phyloP scores from a whole-genome alignment of 2,329 filamentous ascomycete genomes.

The Fusarium albosuccineum region DNA sequence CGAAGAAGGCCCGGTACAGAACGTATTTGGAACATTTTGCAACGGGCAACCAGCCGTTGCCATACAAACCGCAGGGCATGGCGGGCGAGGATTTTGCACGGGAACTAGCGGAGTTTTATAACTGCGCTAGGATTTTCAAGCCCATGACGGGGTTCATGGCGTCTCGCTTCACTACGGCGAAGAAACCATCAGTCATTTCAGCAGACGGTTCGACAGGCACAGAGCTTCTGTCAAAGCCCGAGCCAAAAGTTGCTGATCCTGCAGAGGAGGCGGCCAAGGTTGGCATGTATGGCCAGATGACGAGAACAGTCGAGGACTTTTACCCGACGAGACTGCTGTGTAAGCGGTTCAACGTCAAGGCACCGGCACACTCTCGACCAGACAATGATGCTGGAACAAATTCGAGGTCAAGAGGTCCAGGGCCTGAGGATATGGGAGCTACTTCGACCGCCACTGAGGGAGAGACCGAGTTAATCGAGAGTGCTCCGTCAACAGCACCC shows the following conservation, averaged over 20 bases:
- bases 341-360: constrained; percentile 91
- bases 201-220: constrained; percentile 23
- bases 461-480: constrained; percentile 34
- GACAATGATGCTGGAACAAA: constrained; percentile 56
- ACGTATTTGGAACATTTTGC: constrained; percentile 84
- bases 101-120: constrained; percentile 82
- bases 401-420: constrained; percentile 27
- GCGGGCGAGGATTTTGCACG: constrained; percentile 80
- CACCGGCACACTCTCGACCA: constrained; percentile 75
- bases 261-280: constrained; percentile 88
- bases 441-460: constrained; percentile 11
- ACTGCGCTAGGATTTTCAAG: constrained; percentile 80
- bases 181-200: constrained; percentile 55
- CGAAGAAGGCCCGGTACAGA: constrained; percentile 84
- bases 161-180: constrained; percentile 85
- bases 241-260: constrained; percentile 68
- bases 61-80: constrained; percentile 58
- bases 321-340: constrained; percentile 88
- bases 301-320: constrained; percentile 78
- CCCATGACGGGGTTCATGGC: constrained; percentile 95
- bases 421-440: constrained; percentile 22
- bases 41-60: constrained; percentile 59
- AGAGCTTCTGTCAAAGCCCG: constrained; percentile 49
- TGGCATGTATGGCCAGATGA: constrained; percentile 94
- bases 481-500: constrained; percentile 8